Base-by-base conservation (phyloP, 495 filamentous ascomycete genomes). In the Lasiosphaeriaceae sp. region DNA sequence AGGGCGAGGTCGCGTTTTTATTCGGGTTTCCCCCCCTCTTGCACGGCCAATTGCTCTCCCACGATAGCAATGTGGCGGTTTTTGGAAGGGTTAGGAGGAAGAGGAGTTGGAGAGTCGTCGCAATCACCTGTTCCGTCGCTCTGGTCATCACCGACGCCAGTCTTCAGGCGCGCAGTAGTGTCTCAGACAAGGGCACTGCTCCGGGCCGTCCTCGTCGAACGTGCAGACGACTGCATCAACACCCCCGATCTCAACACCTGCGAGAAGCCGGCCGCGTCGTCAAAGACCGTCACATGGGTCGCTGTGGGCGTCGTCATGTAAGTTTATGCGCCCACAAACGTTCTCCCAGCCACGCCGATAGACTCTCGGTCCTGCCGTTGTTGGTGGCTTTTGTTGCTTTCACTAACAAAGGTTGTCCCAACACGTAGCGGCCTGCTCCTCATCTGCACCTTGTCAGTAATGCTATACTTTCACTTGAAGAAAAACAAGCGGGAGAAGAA, bases 201-300 rank as follows among this genome's bases (percentile, higher is more conserved):
- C 26, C 17, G 17, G 22, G 45, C 37, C 6, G 37, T 52, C 52
- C 59, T 68, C 21, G 5, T 57, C 51, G 21, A n/a, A 8, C 66
- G 66, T 20, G 61, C n/a, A n/a, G n/a, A 55, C 5, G 60, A 65
- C 21, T 23, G 59, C 17, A 37, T 58, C 14, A 19, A 47, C 22
- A 12, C 45, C 29, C 12, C 14, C 16, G 55, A 23, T 12, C 46
- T 57, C 23, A 48, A 67, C 34, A 52, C 65, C 1, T 70, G 67
- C 65, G 65, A 70, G 37, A 70, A 66, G 58, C 62, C 67, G n/a
- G 50, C 43, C 11, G 47, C 56, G 3, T 61, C 67, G 44, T 61
- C 59, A 5, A 46, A 50, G 22, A 31, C 17, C 1, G 22, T 52
- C 12, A 70, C 65, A 0, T 67, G 65, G 60, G 58, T 62, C 24